Base-by-base conservation (phyloP, 116 monocot genomes). In the Trichopus zeylanicus region DNA sequence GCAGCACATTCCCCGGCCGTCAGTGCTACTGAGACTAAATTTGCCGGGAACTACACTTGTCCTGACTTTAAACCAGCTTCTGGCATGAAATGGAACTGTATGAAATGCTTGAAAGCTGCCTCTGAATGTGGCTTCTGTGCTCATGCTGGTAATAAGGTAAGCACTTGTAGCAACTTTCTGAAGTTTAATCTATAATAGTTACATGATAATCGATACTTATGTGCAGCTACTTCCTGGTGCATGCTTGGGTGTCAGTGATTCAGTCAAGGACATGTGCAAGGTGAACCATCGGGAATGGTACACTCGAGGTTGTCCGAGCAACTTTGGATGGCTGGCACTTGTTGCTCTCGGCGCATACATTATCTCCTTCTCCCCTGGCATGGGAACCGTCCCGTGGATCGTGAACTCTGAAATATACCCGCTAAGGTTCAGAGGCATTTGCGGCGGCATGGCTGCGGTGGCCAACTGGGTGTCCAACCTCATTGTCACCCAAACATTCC, bases 361-460 rank as follows among this genome's bases (percentile, higher is more conserved):
- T 47, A 67, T 87, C 56, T 95, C 78, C 67, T n/a, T n/a, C n/a
- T 83, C 95, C 11, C 95, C 95, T 0, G 95, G 91, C 26, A 95
- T 95, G 95, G 95, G 95, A 21, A 87, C 87, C 6, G 84, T 86
- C 5, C 89, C 94, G 0, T 94, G 94, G 94, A 77, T 89, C 6
- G 63, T 94, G 9, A 94, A 94, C 65, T 90, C 87, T 0, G 95
- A 95, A 67, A 90, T 95, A 28, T 95, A 95, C 54, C 90, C 90
- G 1, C 66, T 90, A 7, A 61, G 76, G 7, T 95, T 69, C 66
- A 48, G 95, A 21, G 81, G 90, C 2, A 0, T 87, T 22, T 86
- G 95, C 26, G 95, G 95, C 0, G 86, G 91, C 6, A 75, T 90
- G 76, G 90, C 95, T 1, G 94, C 89, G 0, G 86, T 86, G 8